Evolutionary conservation across 1,284 basidiomycete genomes (phyloP), one percentile per base, ranked within the genome.

Genomic region (Sanghuangporus baumii): DNA sequence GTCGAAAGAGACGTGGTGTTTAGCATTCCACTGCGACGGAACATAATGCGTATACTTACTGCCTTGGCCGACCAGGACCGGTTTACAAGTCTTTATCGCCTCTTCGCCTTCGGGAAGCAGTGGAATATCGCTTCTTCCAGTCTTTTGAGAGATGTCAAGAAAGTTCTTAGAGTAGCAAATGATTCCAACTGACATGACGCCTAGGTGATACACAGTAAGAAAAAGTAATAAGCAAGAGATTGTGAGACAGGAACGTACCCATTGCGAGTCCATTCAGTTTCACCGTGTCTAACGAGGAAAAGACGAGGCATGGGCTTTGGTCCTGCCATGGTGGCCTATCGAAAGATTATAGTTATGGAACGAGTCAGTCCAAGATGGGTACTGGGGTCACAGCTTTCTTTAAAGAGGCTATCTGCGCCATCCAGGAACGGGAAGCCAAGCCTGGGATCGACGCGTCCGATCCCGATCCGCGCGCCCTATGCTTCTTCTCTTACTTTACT

Each of bases 241-340:
- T 59, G 57, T 18, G 51, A 60, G n/a, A 12, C 54, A 14, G 38
- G 31, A 18, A 50, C 59, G 14, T 62, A 85, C 84, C 93, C 94
- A 68, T 90, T 94, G 60, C 91, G 71, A n/a, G 89, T 91, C 94
- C 94, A 97, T 73, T 96, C 94, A 1, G 94, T 97, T 78, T 96
- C 91, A 50, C 94, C 91, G 71, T 93, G 91, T 64, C 91, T 84
- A 66, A 93, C 79, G 59, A 93, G 73, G 72, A 93, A 88, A 58
- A 94, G 74, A 59, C 91, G 83, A 51, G 91, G 91, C 73, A 85
- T 83, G 57, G 84, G 85, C 63, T 80, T 81, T 51, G 37, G 26
- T 4, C 23, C 26, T 11, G 59, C 34, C 63, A 62, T 66, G 48
- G 36, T 43, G 31, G 48, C 7, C n/a, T 8, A 46, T 47, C 38